Evolutionary conservation across 2,329 filamentous ascomycete species (phyloP).

Genomic region (Neonectria sp.): DNA sequence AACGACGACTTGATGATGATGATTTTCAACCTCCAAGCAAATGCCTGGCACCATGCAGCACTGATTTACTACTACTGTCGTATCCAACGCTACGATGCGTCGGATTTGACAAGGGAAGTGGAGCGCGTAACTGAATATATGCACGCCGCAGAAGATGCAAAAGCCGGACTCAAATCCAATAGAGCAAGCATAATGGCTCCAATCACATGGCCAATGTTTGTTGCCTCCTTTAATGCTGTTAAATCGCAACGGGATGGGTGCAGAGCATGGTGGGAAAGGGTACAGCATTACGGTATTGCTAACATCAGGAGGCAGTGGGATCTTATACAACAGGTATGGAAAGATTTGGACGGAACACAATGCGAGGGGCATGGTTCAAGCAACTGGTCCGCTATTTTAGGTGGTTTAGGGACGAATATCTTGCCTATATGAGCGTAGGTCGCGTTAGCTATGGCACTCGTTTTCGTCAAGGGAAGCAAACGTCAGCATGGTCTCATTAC

Average conservation of each 20-base stretch:
- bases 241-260: constrained; percentile 6
- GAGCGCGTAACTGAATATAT: constrained; percentile 6
- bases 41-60: constrained; percentile 23
- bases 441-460: background rate
- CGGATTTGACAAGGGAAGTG: constrained; percentile 6
- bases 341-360: background rate
- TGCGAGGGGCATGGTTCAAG: background rate
- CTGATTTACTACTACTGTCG: constrained; percentile 26
- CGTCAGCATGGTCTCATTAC: too few relatives aligned
- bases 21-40: constrained; percentile 17
- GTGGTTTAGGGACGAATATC: background rate
- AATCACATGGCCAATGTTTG: constrained; percentile 23
- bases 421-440: background rate
- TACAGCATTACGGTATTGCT: constrained; percentile 23
- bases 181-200: constrained; percentile 15
- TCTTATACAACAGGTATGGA: constrained; percentile 21
- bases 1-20: constrained; percentile 12
- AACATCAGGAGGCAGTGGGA: constrained; percentile 28
- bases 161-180: background rate
- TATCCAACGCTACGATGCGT: constrained; percentile 7
- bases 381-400: background rate
- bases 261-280: constrained; percentile 28
- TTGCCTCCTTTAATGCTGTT: constrained; percentile 9
- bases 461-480: too few relatives aligned
- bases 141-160: constrained; percentile 17